A percentile compares a stretch with the other conserved stretches of the same genome.
Conservation (phyloP, 257 asterid genomes). For the Nicotiana tabacum region DNA sequence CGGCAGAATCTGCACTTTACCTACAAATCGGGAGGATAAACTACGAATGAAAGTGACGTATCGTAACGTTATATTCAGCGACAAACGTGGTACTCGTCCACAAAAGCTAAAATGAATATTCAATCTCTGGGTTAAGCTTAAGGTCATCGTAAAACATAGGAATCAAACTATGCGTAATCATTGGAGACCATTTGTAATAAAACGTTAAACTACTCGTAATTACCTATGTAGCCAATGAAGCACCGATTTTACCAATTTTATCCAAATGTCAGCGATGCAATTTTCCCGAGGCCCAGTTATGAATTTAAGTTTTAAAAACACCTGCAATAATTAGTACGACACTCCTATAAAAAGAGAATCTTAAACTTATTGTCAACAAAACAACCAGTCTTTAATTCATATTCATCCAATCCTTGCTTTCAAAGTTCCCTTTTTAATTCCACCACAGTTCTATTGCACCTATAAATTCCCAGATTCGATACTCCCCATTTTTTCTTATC, state of each 20-base stretch:
- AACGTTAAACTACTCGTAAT: not conserved
- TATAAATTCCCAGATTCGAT: not conserved
- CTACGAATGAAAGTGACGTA: not conserved
- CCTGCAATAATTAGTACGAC: not conserved
- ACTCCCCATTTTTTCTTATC: not conserved
- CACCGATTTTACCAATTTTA: not conserved
- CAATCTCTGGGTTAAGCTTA: not conserved
- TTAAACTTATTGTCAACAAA: not conserved
- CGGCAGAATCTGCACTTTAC: not conserved
- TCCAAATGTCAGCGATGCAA: not conserved
- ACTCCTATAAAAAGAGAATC: not conserved
- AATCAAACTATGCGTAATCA: not conserved
- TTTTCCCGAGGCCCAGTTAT: not conserved
- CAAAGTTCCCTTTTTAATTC: not conserved
- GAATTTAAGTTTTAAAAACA: not conserved
- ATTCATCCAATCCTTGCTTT: not conserved
- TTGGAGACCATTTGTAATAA: not conserved
- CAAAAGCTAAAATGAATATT: not conserved
- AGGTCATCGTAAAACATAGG: not conserved
- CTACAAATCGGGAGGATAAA: not conserved
- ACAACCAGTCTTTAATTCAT: not conserved
- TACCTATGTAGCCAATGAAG: not conserved
- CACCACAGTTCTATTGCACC: not conserved
- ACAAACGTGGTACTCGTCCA: not conserved
- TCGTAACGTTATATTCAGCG: not conserved